phyloP scores from a whole-genome alignment of 352 stramenopile species.

The Phytopythium oedochilum region DNA sequence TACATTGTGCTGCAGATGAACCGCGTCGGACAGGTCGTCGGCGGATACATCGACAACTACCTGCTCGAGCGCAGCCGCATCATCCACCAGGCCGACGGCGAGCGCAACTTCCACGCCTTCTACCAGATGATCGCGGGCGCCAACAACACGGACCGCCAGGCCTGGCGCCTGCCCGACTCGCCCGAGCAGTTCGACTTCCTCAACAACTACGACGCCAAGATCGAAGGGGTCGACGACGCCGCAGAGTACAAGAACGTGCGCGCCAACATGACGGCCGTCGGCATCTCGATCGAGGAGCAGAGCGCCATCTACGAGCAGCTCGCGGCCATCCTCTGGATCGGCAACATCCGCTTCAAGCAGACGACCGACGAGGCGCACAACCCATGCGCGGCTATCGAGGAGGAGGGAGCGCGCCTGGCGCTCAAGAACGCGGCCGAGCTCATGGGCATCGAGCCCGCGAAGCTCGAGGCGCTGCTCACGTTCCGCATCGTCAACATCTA shows the following conservation, averaged over 20 bases:
- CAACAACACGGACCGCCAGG: constrained; percentile 34
- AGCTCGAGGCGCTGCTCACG: constrained; percentile 69
- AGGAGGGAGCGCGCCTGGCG: constrained; percentile 42
- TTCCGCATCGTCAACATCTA: constrained; percentile 81
- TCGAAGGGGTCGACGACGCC: constrained; percentile 75
- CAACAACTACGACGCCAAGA: constrained; percentile 53
- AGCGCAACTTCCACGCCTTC: constrained; percentile 94
- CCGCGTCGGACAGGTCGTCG: constrained; percentile 69
- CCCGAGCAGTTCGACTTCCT: constrained; percentile 65
- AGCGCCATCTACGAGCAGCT: constrained; percentile 72
- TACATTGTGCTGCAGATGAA: constrained; percentile 88
- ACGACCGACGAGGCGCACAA: constrained; percentile 72
- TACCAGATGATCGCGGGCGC: constrained; percentile 88
- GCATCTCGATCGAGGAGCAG: constrained; percentile 72
- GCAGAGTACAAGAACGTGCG: constrained; percentile 57
- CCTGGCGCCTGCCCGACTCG: constrained; percentile 47
- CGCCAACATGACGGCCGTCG: constrained; percentile 62
- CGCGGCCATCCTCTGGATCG: constrained; percentile 78
- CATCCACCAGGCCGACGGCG: constrained; percentile 77
- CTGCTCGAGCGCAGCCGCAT: constrained; percentile 91
- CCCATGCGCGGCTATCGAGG: constrained; percentile 57
- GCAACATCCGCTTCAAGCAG: constrained; percentile 80
- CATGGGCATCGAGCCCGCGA: constrained; percentile 55
- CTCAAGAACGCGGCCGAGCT: constrained; percentile 54
- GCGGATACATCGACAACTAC: constrained; percentile 88